These are phyloP conservation scores for Mrakia frigida DNA, from an alignment of 768 basidiomycete genomes.

Conservation along the genomic window DNA sequence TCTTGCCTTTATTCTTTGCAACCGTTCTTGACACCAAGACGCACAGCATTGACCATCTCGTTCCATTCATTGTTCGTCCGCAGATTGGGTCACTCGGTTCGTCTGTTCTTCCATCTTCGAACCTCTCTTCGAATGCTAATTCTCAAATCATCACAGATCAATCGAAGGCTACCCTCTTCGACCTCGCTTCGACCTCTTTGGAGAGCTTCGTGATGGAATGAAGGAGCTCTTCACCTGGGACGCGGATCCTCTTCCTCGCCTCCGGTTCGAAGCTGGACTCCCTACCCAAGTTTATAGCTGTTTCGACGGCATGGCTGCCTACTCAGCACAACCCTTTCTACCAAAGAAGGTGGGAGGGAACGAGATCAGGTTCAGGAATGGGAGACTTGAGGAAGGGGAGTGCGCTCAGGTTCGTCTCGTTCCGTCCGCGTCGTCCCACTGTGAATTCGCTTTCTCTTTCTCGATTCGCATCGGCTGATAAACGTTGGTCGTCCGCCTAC, in stretches of 20 bases:
- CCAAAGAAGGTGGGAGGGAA: background rate
- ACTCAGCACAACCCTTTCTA: conserved; percentile 25
- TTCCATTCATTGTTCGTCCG: background rate
- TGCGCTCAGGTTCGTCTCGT: conserved; percentile 15
- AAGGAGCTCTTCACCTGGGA: conserved; percentile 32
- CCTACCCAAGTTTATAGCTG: conserved; percentile 30
- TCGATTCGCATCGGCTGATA: background rate
- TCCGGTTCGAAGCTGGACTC: conserved; percentile 22
- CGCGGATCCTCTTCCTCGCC: conserved; percentile 18
- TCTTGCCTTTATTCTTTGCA: background rate
- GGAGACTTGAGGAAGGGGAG: conserved; percentile 21
- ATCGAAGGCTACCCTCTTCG: conserved; percentile 32
- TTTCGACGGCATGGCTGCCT: conserved; percentile 28
- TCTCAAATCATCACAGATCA: background rate
- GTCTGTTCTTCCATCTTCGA: background rate
- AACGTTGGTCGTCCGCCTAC: no score
- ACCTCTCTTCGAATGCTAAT: background rate
- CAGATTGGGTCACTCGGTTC: conserved; percentile 32
- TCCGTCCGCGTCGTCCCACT: background rate
- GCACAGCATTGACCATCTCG: background rate
- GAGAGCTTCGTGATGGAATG: conserved; percentile 30
- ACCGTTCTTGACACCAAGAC: background rate
- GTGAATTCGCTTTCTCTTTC: background rate
- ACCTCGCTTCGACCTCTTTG: conserved; percentile 32
- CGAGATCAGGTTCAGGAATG: conserved; percentile 25